A percentile compares a stretch with the other conserved stretches of the same genome.
phyloP scores from a whole-genome alignment of 225 moss, liverwort and hornwort species.

The Thuidium tamariscinum region DNA sequence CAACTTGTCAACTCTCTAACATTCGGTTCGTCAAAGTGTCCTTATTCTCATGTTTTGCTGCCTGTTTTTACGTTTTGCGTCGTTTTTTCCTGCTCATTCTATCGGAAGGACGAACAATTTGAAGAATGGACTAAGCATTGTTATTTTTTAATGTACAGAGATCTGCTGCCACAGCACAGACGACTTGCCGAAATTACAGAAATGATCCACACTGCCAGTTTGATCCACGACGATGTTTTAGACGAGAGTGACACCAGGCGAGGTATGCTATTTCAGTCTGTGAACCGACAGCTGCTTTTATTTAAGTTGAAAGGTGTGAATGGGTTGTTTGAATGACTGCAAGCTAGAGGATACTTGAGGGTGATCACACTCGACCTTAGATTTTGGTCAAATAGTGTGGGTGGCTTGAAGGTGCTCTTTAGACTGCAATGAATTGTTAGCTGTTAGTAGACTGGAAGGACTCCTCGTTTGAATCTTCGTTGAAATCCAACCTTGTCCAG shows the following conservation, averaged over 20 bases:
- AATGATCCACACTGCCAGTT: slow-evolving; percentile 93
- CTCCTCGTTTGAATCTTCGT: neutral
- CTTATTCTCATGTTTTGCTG: neutral
- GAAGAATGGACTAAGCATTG: neutral
- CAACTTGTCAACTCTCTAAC: slow-evolving; percentile 59
- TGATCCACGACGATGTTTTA: slow-evolving; percentile 82
- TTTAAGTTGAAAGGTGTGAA: neutral
- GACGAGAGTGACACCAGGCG: slow-evolving; percentile 80
- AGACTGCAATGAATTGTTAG: neutral
- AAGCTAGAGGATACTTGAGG: neutral
- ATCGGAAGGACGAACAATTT: neutral
- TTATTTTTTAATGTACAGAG: slow-evolving; percentile 2
- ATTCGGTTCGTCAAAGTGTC: slow-evolving; percentile 34
- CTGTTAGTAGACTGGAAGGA: neutral
- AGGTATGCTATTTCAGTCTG: slow-evolving; percentile 18
- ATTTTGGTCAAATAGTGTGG: neutral
- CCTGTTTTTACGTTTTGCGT: neutral
- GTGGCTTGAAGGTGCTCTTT: neutral
- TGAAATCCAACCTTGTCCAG: neutral
- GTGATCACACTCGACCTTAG: neutral
- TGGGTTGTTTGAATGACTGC: neutral
- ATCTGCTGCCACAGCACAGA: slow-evolving; percentile 68
- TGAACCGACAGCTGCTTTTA: neutral
- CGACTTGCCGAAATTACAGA: slow-evolving; percentile 84
- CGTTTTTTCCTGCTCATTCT: neutral